phyloP scores from a whole-genome alignment of 495 filamentous ascomycete genomes.

The Penicillium nucicola region DNA sequence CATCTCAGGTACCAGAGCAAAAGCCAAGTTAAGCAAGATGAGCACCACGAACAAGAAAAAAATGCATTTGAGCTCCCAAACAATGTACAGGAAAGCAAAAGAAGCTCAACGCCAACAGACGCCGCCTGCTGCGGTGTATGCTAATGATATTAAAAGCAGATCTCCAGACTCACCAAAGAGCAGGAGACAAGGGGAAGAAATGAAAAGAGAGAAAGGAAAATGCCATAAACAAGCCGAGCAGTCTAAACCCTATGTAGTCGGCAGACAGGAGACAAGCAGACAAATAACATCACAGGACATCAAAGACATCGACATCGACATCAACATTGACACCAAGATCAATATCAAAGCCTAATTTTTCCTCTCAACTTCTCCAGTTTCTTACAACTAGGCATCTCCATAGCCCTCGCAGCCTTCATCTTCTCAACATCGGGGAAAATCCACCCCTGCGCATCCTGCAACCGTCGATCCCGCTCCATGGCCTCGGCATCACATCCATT shows the following conservation, averaged over 20 bases:
- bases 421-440: constrained; percentile 76
- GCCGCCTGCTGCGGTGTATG: constrained; percentile 21
- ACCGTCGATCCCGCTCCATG: constrained; percentile 56
- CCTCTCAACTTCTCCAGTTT: constrained; percentile 46
- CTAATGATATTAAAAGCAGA: constrained; percentile 15
- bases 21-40: neutral
- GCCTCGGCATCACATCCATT: constrained; percentile 72
- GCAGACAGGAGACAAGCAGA: no score
- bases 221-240: neutral
- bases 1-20: no score
- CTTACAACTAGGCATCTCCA: constrained; percentile 59
- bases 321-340: no score
- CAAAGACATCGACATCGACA: neutral
- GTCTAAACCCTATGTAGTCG: neutral
- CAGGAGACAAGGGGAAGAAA: neutral
- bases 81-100: constrained; percentile 19
- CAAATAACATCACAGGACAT: neutral
- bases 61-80: constrained; percentile 19
- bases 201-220: neutral
- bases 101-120: constrained; percentile 13
- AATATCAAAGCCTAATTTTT: constrained; percentile 17
- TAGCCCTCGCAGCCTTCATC: constrained; percentile 61
- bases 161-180: constrained; percentile 1
- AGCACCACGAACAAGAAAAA: neutral
- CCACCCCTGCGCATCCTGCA: constrained; percentile 84